These are phyloP conservation scores for Euryodendron excelsum DNA, from an alignment of 148 eudicot species.

Conservation along the genomic window DNA sequence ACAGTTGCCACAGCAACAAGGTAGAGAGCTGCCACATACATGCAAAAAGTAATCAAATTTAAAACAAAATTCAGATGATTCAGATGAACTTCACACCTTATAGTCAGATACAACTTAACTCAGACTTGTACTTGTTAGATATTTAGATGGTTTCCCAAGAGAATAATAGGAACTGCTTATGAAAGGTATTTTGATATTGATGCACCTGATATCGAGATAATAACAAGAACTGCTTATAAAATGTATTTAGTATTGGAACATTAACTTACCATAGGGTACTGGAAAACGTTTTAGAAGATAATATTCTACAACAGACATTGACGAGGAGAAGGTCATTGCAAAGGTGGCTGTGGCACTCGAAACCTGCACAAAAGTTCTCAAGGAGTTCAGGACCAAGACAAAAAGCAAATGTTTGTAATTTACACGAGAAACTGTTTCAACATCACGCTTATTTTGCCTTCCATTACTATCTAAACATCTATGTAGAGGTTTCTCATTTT, in stretches of 20 bases:
- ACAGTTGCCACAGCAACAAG: conserved; percentile 63
- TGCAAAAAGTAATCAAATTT: background rate
- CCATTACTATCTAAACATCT: background rate
- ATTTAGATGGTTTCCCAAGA: background rate
- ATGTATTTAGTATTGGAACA: background rate
- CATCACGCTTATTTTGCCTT: background rate
- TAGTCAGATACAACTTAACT: background rate
- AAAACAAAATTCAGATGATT: background rate
- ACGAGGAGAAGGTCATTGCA: conserved; percentile 93
- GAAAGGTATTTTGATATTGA: background rate
- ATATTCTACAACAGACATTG: conserved; percentile 94
- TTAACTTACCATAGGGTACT: conserved; percentile 74
- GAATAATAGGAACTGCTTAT: background rate
- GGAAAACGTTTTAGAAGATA: conserved; percentile 96
- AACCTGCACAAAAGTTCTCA: conserved; percentile 45
- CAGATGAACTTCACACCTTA: background rate
- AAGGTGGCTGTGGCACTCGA: conserved; percentile 98
- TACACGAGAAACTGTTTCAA: conserved; percentile 4
- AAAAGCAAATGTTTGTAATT: conserved; percentile 1
- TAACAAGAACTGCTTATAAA: background rate
- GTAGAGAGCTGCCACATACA: conserved; percentile 48
- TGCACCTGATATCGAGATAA: background rate
- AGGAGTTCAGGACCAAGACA: conserved; percentile 5
- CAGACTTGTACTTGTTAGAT: background rate
- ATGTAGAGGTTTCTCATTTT: background rate